phyloP scores from a whole-genome alignment of 2,329 filamentous ascomycete species.

The Amesomyces nigricolor region DNA sequence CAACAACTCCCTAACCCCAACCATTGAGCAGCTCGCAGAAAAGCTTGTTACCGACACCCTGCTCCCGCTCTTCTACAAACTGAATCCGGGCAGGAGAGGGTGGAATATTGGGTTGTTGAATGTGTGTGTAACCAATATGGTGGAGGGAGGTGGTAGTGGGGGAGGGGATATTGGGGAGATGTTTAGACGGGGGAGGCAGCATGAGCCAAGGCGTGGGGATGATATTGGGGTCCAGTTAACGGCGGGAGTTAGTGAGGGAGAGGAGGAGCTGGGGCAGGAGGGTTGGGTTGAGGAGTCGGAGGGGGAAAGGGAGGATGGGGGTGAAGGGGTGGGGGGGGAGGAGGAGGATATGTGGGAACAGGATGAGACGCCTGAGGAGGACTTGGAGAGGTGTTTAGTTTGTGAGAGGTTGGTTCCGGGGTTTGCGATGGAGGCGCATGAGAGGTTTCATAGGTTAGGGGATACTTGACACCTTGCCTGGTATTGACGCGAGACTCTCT shows the following conservation, averaged over 20 bases:
- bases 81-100: slow-evolving; percentile 53
- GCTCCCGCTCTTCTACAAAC: slow-evolving; percentile 64
- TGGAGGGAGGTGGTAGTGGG: slow-evolving; percentile 47
- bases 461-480: background rate
- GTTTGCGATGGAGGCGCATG: slow-evolving; percentile 29
- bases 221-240: too few relatives aligned
- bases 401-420: slow-evolving; percentile 28
- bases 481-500: background rate
- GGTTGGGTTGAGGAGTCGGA: slow-evolving; percentile 45
- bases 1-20: too few relatives aligned
- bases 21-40: slow-evolving; percentile 45
- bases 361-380: slow-evolving; percentile 5
- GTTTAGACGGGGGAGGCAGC: slow-evolving; percentile 48
- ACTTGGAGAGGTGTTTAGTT: slow-evolving; percentile 19
- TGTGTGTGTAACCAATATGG: slow-evolving; percentile 82
- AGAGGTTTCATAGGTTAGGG: slow-evolving; percentile 27
- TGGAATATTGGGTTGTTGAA: slow-evolving; percentile 86
- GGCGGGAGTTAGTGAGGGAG: background rate
- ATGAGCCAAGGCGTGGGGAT: background rate
- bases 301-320: background rate
- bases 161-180: slow-evolving; percentile 68
- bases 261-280: slow-evolving; percentile 49
- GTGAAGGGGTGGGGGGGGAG: background rate
- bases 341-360: slow-evolving; percentile 3
- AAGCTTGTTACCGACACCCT: slow-evolving; percentile 64